Evolutionary conservation across 768 basidiomycete genomes (phyloP).

Genomic region (Heimioporus sp.): DNA sequence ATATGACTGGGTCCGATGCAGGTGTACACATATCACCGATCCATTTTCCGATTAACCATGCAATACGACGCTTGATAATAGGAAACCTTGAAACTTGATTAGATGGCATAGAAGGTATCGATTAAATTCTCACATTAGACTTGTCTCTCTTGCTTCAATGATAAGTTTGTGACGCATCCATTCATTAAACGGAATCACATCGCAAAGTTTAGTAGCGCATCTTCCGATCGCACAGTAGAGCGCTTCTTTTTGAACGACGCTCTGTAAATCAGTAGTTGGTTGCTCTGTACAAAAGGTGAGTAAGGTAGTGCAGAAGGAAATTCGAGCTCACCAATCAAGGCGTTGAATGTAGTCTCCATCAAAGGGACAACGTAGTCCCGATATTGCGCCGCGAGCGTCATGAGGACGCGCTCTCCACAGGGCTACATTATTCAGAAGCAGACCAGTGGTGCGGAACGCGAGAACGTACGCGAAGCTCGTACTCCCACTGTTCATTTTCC

Average conservation of each 20-base stretch:
- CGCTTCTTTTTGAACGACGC: slow-evolving; percentile 78
- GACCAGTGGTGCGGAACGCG: not conserved
- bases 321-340: slow-evolving; percentile 51
- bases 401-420: slow-evolving; percentile 89
- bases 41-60: slow-evolving; percentile 94
- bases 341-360: slow-evolving; percentile 56
- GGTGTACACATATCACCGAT: slow-evolving; percentile 63
- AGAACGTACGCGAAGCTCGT: slow-evolving; percentile 75
- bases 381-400: slow-evolving; percentile 74
- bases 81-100: slow-evolving; percentile 57
- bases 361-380: slow-evolving; percentile 65
- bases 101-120: slow-evolving; percentile 3
- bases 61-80: slow-evolving; percentile 91
- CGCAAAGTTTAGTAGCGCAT: slow-evolving; percentile 62
- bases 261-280: slow-evolving; percentile 50
- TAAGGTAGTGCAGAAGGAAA: not conserved
- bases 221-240: slow-evolving; percentile 89
- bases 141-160: slow-evolving; percentile 56
- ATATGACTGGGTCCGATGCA: slow-evolving; percentile 62
- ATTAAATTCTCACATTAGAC: slow-evolving; percentile 48
- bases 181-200: slow-evolving; percentile 60
- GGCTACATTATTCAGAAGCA: slow-evolving; percentile 48
- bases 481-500: slow-evolving; percentile 92
- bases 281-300: slow-evolving; percentile 31
- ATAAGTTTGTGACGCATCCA: slow-evolving; percentile 66